Evolutionary conservation across 2,329 filamentous ascomycete species (phyloP).

Genomic region (Thelonectria rubi): DNA sequence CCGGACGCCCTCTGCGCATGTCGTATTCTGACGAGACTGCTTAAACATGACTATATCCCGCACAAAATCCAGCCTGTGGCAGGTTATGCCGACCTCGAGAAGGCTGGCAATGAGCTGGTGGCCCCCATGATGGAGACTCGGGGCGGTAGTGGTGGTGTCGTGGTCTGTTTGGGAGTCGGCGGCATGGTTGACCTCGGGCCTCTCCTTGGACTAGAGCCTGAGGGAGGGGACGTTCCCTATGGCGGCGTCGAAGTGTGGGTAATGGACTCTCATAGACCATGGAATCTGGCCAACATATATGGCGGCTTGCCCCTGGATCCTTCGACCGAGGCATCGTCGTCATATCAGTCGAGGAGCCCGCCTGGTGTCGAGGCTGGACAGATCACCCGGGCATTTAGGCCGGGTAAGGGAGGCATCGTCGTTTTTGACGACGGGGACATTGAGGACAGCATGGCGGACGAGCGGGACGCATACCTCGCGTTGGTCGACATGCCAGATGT

Average conservation of each 20-base stretch:
- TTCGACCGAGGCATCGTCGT: slow-evolving; percentile 56
- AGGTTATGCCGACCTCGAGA: slow-evolving; percentile 89
- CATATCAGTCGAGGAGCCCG: slow-evolving; percentile 62
- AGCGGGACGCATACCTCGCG: slow-evolving; percentile 85
- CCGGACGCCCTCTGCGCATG: slow-evolving; percentile 96
- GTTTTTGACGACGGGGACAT: slow-evolving; percentile 98
- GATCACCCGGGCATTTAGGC: slow-evolving; percentile 75
- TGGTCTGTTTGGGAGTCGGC: slow-evolving; percentile 91
- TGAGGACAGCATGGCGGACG: slow-evolving; percentile 77
- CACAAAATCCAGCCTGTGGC: slow-evolving; percentile 97
- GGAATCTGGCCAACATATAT: slow-evolving; percentile 95
- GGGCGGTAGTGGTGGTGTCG: slow-evolving; percentile 86
- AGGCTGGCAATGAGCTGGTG: slow-evolving; percentile 80
- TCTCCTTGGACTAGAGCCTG: slow-evolving; percentile 74
- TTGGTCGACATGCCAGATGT: slow-evolving; percentile 90
- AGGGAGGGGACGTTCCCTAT: slow-evolving; percentile 73
- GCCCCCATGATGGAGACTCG: slow-evolving; percentile 85
- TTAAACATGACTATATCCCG: slow-evolving; percentile 96
- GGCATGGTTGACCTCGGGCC: slow-evolving; percentile 88
- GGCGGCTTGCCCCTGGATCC: slow-evolving; percentile 72
- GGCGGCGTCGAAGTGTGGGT: slow-evolving; percentile 96
- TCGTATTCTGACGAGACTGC: slow-evolving; percentile 89
- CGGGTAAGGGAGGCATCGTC: slow-evolving; percentile 86
- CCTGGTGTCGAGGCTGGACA: slow-evolving; percentile 77
- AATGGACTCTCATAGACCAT: slow-evolving; percentile 88